Evolutionary conservation across 139 green algal species (phyloP).

Genomic region (Zygnema circumcarinatum): DNA sequence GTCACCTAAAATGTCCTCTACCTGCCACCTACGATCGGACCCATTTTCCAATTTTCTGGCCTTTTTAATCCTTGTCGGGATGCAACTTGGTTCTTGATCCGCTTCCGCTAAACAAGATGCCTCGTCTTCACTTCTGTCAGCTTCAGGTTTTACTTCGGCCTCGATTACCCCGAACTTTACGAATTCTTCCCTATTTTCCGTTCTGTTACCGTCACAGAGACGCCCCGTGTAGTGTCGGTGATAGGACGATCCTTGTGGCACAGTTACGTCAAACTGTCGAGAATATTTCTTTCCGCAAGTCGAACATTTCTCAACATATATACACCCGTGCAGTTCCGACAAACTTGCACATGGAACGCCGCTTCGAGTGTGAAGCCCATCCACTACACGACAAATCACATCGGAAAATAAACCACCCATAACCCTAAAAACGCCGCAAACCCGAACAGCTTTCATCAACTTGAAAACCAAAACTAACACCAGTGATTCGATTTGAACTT

Average conservation of each 20-base stretch:
- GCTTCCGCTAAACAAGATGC: conserved; percentile 10
- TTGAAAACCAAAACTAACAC: not conserved
- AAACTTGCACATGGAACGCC: conserved; percentile 74
- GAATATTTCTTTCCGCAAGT: conserved; percentile 70
- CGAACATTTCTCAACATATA: conserved; percentile 88
- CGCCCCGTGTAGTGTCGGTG: conserved; percentile 37
- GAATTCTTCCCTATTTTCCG: too few species aligned
- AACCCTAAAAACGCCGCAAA: not conserved
- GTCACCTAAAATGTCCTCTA: too few species aligned
- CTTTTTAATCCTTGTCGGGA: too few species aligned
- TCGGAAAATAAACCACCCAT: not conserved
- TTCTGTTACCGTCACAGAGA: not conserved
- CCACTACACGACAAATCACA: conserved; percentile 62
- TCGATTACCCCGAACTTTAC: too few species aligned
- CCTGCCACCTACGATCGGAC: too few species aligned
- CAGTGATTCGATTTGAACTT: not conserved
- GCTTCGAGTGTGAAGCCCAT: conserved; percentile 86
- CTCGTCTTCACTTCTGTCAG: not conserved
- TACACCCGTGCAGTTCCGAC: conserved; percentile 96
- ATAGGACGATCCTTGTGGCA: conserved; percentile 26
- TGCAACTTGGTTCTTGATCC: too few species aligned
- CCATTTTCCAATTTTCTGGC: too few species aligned
- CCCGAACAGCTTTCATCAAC: not conserved
- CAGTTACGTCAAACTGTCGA: conserved; percentile 43
- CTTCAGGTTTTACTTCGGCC: not conserved